Percentiles rank a stretch among this genome's conserved stretches.
phyloP scores from a whole-genome alignment of 2,329 filamentous ascomycete species.

The Sordariomycetes sp. region DNA sequence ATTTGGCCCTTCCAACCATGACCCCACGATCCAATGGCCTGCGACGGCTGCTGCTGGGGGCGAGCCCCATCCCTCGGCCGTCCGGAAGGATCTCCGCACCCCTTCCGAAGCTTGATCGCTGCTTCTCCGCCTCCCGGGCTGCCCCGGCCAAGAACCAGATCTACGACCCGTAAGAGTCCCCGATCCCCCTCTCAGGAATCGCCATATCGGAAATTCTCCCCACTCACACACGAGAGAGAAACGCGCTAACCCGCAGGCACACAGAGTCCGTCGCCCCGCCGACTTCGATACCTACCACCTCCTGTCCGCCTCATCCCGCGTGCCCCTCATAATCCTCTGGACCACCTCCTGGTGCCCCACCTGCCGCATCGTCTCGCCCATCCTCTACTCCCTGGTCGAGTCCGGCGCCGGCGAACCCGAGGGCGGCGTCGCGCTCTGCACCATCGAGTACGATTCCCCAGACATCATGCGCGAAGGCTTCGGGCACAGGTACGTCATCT shows the following conservation, averaged over 20 bases:
- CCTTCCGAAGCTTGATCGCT: neutral
- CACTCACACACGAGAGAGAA: neutral
- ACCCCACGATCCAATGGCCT: neutral
- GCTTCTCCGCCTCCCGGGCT: neutral
- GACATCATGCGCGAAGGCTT: constrained; percentile 37
- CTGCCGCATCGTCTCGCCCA: constrained; percentile 37
- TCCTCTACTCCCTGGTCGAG: constrained; percentile 36
- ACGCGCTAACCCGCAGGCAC: neutral
- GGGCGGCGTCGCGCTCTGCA: constrained; percentile 42
- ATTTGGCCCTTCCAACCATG: neutral
- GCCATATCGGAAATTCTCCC: neutral
- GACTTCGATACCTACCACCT: constrained; percentile 45
- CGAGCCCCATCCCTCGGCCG: neutral
- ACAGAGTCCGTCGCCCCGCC: constrained; percentile 41
- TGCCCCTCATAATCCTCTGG: constrained; percentile 50
- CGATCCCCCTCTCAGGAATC: neutral
- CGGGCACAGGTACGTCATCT: constrained; percentile 41
- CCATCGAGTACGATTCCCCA: constrained; percentile 45
- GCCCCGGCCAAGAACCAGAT: constrained; percentile 20
- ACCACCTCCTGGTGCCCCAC: constrained; percentile 47
- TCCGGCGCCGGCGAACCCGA: constrained; percentile 41
- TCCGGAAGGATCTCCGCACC: neutral
- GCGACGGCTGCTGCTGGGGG: neutral
- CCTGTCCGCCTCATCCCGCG: constrained; percentile 40
- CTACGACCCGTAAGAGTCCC: constrained; percentile 20